A percentile compares a stretch with the other conserved stretches of the same genome.
Conservation (phyloP, 1,284 basidiomycete genomes). For the Ganoderma lingzhi region DNA sequence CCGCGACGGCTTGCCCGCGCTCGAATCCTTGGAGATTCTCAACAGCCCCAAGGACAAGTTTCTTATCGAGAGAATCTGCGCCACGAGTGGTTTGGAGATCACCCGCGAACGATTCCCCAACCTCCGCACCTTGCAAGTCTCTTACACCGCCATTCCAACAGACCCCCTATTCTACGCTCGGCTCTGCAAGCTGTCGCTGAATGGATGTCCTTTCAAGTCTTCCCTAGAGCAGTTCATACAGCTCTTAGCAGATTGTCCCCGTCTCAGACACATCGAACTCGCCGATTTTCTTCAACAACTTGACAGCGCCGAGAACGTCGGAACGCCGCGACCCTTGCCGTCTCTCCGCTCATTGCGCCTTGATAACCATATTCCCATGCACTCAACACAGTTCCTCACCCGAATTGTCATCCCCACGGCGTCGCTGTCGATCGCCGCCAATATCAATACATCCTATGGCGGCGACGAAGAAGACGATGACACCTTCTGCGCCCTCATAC, state of each 20-base stretch:
- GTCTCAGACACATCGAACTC: constrained; percentile 1
- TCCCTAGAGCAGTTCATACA: neutral
- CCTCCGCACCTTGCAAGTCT: neutral
- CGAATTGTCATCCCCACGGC: neutral
- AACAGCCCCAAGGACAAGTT: too few species aligned
- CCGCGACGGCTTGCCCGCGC: neutral
- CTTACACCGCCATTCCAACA: neutral
- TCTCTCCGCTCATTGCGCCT: neutral
- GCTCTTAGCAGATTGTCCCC: neutral
- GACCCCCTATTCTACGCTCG: neutral
- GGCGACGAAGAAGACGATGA: too few species aligned
- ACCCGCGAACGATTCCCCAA: neutral
- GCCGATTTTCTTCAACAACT: neutral
- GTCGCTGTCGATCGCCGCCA: neutral
- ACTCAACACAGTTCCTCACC: neutral
- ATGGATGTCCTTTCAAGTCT: neutral
- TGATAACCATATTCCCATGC: neutral
- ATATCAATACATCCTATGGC: too few species aligned
- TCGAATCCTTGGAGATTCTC: neutral
- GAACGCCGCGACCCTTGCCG: neutral
- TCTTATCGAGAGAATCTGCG: too few species aligned
- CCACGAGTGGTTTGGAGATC: neutral
- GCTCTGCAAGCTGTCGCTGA: neutral
- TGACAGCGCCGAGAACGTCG: neutral
- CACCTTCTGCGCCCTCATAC: neutral